These are phyloP conservation scores for Epichloe typhina DNA, from an alignment of 2,329 filamentous ascomycete species.

Conservation along the genomic window DNA sequence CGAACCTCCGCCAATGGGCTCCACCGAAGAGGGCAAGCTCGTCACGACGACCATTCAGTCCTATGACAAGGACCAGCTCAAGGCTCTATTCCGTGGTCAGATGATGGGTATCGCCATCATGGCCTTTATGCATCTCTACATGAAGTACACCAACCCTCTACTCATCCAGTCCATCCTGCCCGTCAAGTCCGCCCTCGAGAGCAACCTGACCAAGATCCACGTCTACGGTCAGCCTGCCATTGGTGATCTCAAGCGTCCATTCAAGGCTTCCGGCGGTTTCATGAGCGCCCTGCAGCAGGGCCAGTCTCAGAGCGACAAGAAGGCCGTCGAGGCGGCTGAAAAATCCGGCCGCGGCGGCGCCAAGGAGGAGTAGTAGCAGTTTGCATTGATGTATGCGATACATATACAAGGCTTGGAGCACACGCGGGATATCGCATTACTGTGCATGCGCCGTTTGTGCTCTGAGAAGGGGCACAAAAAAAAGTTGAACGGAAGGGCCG, in stretches of 20 bases:
- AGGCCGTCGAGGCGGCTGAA: slow-evolving; percentile 69
- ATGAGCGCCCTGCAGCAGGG: slow-evolving; percentile 65
- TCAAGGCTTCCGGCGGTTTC: slow-evolving; percentile 75
- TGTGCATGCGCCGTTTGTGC: background rate
- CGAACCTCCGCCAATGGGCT: slow-evolving; percentile 87
- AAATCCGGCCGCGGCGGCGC: slow-evolving; percentile 57
- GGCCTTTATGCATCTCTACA: slow-evolving; percentile 96
- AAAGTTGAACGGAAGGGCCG: too few relatives aligned
- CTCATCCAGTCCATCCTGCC: slow-evolving; percentile 98
- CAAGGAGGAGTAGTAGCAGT: slow-evolving; percentile 51
- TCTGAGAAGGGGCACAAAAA: background rate
- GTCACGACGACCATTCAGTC: slow-evolving; percentile 93
- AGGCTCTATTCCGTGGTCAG: slow-evolving; percentile 75
- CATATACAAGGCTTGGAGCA: background rate
- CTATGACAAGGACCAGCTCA: slow-evolving; percentile 82
- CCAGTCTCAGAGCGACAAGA: slow-evolving; percentile 81
- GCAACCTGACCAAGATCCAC: slow-evolving; percentile 94
- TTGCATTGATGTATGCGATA: background rate
- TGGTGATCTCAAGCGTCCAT: slow-evolving; percentile 89
- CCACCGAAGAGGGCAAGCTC: slow-evolving; percentile 85
- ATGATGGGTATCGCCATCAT: slow-evolving; percentile 97
- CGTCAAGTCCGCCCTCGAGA: slow-evolving; percentile 87
- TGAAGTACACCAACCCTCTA: slow-evolving; percentile 99
- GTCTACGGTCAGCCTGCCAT: slow-evolving; percentile 73
- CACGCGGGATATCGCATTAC: background rate